Conservation (phyloP, 495 filamentous ascomycete genomes). For the Neurospora cerealis region DNA sequence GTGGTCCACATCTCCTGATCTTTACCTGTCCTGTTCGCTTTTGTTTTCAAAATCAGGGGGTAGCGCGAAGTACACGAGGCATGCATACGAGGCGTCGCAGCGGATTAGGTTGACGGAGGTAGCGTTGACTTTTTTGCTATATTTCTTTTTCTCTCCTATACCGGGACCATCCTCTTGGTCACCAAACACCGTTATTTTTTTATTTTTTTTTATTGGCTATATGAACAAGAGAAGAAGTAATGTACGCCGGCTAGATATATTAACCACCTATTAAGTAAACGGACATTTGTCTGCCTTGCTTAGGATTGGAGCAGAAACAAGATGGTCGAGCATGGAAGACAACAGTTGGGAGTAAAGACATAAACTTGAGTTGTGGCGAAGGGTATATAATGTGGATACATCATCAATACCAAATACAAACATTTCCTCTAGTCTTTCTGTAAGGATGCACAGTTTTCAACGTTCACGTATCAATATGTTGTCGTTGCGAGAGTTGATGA, state of each 20-base stretch:
- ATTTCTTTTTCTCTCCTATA: neutral
- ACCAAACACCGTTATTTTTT: neutral
- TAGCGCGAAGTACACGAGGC: conserved; percentile 7
- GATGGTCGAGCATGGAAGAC: neutral
- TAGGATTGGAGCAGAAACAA: neutral
- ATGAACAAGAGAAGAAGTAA: neutral
- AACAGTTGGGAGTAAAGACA: neutral
- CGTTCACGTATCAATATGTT: neutral
- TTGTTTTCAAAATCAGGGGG: neutral
- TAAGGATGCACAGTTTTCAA: neutral
- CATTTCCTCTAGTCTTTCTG: neutral
- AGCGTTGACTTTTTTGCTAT: neutral
- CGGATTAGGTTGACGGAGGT: neutral
- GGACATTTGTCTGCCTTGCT: neutral
- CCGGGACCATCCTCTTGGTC: neutral
- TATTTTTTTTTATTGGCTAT: neutral
- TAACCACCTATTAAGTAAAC: neutral
- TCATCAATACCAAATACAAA: neutral
- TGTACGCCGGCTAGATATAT: neutral
- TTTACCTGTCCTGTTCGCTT: neutral
- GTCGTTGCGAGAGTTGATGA: neutral
- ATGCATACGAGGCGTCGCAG: neutral
- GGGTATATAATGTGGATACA: neutral
- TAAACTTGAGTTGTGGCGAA: neutral
- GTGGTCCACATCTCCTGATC: neutral